Percentiles rank a stretch among this genome's conserved stretches.
These are phyloP conservation scores for Ceratocystis variospora DNA, from an alignment of 2,329 filamentous ascomycete genomes.

Conservation along the genomic window DNA sequence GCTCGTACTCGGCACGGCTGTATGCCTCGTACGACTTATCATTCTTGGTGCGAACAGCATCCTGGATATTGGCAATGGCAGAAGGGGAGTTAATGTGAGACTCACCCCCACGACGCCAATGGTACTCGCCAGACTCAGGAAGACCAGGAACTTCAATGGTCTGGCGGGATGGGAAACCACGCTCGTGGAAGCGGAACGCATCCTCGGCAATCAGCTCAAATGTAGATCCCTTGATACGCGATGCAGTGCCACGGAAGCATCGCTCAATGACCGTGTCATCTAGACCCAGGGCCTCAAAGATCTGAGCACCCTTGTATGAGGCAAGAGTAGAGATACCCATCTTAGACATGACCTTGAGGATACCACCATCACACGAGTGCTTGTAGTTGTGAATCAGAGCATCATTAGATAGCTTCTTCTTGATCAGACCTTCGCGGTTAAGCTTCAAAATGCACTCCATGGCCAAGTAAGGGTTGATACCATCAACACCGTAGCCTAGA, in stretches of 20 bases:
- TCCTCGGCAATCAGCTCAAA: conserved; percentile 91
- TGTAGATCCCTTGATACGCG: conserved; percentile 84
- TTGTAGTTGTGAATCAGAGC: conserved; percentile 90
- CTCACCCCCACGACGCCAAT: conserved; percentile 95
- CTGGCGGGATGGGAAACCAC: conserved; percentile 69
- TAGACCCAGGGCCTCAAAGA: conserved; percentile 89
- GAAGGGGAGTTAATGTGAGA: conserved; percentile 89
- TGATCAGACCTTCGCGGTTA: conserved; percentile 81
- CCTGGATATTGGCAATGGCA: conserved; percentile 92
- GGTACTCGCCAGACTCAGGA: conserved; percentile 88
- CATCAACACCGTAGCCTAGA: conserved; percentile 87
- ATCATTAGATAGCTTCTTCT: conserved; percentile 73
- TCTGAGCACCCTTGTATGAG: conserved; percentile 95
- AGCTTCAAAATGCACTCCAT: conserved; percentile 97
- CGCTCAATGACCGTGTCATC: conserved; percentile 85
- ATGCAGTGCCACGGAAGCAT: conserved; percentile 89
- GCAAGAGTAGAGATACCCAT: conserved; percentile 97
- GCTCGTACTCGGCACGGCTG: conserved; percentile 82
- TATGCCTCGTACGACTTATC: conserved; percentile 98
- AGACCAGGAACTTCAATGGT: conserved; percentile 68
- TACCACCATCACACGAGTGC: conserved; percentile 89
- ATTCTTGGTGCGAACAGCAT: conserved; percentile 91
- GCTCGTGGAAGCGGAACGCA: conserved; percentile 87
- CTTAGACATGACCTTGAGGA: conserved; percentile 98
- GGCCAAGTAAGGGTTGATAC: conserved; percentile 84